Evolutionary conservation across 345 rosid genomes (phyloP).

Genomic region (Firmiana major): DNA sequence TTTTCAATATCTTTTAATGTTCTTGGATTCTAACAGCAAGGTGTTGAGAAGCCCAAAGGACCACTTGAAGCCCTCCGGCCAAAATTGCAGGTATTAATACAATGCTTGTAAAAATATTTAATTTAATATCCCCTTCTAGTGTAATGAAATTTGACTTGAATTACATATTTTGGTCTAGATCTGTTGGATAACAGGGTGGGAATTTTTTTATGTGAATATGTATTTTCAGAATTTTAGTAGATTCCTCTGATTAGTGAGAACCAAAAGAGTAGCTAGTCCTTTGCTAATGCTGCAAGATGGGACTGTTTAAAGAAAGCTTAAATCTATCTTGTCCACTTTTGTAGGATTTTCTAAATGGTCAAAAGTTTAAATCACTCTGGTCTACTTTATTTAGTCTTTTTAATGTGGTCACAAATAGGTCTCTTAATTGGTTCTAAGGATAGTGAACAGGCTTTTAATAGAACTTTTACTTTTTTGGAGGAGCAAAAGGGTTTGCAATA

Average conservation of each 20-base stretch:
- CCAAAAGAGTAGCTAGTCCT: neutral
- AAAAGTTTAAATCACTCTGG: neutral
- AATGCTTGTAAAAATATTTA: neutral
- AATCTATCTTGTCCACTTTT: neutral
- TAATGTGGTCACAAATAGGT: neutral
- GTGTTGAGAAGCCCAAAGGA: slow-evolving; percentile 97
- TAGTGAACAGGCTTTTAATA: neutral
- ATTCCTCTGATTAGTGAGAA: slow-evolving; percentile 2
- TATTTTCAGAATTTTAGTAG: neutral
- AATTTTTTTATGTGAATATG: neutral
- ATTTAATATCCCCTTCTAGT: neutral
- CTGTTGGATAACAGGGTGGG: neutral
- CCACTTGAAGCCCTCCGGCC: slow-evolving; percentile 99
- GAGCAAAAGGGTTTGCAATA: neutral
- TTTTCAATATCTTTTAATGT: slow-evolving; percentile 14
- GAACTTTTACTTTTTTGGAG: neutral
- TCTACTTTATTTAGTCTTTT: neutral
- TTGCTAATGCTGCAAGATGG: neutral
- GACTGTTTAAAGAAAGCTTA: neutral
- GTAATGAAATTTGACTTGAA: neutral
- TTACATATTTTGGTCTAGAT: neutral
- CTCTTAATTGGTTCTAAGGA: neutral
- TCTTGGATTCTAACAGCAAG: slow-evolving; percentile 66
- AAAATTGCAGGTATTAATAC: slow-evolving; percentile 72
- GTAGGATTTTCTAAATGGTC: neutral